phyloP scores from a whole-genome alignment of 176 grass and related monocot genomes.

The Aegilops umbellulata region DNA sequence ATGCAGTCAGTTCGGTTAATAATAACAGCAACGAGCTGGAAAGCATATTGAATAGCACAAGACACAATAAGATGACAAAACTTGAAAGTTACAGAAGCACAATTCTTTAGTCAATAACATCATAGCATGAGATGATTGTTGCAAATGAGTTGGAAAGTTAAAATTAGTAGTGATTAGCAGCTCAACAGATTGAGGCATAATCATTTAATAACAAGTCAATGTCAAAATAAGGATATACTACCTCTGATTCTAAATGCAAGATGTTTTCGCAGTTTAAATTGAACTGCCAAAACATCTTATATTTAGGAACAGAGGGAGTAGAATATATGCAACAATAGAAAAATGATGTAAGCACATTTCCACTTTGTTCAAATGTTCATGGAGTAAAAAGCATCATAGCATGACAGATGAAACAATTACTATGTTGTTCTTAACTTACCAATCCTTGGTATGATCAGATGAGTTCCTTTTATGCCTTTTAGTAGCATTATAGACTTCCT shows the following conservation, averaged over 20 bases:
- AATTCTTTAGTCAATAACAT: not conserved
- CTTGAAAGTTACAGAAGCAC: not conserved
- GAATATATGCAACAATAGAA: not conserved
- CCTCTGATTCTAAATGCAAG: too few relatives aligned
- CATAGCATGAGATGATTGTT: not conserved
- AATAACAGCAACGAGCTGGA: not conserved
- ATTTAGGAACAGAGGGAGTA: too few relatives aligned
- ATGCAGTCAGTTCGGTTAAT: not conserved
- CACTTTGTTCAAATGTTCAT: too few relatives aligned
- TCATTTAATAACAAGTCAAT: not conserved
- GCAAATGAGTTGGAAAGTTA: not conserved
- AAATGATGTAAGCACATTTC: too few relatives aligned
- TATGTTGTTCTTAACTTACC: constrained; percentile 42
- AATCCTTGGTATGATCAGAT: constrained; percentile 68
- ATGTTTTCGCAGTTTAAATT: too few relatives aligned
- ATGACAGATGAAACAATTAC: not conserved
- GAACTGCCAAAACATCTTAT: too few relatives aligned
- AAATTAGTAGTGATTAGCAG: not conserved
- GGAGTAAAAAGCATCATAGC: too few relatives aligned
- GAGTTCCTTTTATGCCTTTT: constrained; percentile 82
- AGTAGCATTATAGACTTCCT: constrained; percentile 65
- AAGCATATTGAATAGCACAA: not conserved
- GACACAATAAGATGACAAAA: not conserved
- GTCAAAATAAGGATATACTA: not conserved
- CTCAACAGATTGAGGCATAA: not conserved